Percentiles rank a stretch among this genome's conserved stretches.
These are phyloP conservation scores for Dactylellina sp. DNA, from an alignment of 2,329 filamentous ascomycete genomes.

Conservation along the genomic window DNA sequence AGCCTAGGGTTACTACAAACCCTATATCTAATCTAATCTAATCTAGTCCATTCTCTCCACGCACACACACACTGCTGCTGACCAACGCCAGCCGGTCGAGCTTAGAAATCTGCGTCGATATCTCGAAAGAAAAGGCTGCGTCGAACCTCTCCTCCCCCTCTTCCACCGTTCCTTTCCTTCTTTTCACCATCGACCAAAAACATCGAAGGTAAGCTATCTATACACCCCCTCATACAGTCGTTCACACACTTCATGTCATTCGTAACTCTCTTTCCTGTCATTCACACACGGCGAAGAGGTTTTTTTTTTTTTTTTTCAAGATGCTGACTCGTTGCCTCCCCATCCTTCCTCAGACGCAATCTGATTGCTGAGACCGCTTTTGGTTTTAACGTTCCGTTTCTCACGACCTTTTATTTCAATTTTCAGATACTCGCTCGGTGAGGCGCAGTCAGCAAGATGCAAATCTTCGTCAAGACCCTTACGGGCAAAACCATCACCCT, in stretches of 20 bases:
- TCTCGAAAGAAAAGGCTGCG: conserved; percentile 14
- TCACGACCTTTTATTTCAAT: conserved; percentile 30
- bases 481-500: conserved; percentile 79
- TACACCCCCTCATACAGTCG: background rate
- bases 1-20: conserved; percentile 18
- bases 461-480: conserved; percentile 86
- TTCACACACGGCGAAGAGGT: too few relatives aligned
- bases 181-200: conserved; percentile 50
- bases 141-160: conserved; percentile 9
- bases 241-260: background rate
- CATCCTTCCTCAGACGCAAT: conserved; percentile 51
- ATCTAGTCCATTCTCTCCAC: conserved; percentile 15
- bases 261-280: too few relatives aligned
- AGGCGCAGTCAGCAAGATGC: conserved; percentile 67
- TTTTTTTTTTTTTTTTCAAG: background rate
- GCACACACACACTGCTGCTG: conserved; percentile 28
- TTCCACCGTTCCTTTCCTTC: conserved; percentile 7
- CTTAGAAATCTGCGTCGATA: conserved; percentile 32
- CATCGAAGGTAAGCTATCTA: conserved; percentile 55
- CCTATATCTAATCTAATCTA: conserved; percentile 48
- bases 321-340: conserved; percentile 21
- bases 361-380: conserved; percentile 57
- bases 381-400: conserved; percentile 38
- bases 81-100: conserved; percentile 26
- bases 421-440: conserved; percentile 54